phyloP scores from a whole-genome alignment of 2,329 filamentous ascomycete genomes.

The Plectosphaerella sp. region DNA sequence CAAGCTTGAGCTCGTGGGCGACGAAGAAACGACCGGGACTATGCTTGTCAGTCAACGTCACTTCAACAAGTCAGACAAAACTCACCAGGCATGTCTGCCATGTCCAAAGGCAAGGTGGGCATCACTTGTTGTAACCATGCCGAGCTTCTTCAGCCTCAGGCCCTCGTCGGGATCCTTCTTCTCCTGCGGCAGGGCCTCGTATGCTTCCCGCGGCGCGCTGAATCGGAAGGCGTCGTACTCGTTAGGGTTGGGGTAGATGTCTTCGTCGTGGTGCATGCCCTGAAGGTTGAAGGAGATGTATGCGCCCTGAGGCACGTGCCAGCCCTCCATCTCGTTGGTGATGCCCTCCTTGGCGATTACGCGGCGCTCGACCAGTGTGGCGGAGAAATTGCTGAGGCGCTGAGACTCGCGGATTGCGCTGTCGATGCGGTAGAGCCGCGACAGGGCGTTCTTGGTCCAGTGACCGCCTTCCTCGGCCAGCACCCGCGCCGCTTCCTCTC shows the following conservation, averaged over 20 bases:
- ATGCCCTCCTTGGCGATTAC: slow-evolving; percentile 33
- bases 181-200: slow-evolving; percentile 20
- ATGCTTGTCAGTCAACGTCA: neutral
- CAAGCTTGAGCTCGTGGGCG: slow-evolving; percentile 50
- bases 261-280: slow-evolving; percentile 40
- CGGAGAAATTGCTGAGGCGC: slow-evolving; percentile 40
- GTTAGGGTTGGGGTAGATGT: slow-evolving; percentile 34
- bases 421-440: slow-evolving; percentile 39
- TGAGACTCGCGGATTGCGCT: slow-evolving; percentile 50
- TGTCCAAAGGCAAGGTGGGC: slow-evolving; percentile 51
- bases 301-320: slow-evolving; percentile 38
- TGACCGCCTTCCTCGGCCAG: slow-evolving; percentile 25
- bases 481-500: slow-evolving; percentile 34
- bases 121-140: slow-evolving; percentile 50
- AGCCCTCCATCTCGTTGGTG: slow-evolving; percentile 33
- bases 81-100: slow-evolving; percentile 46
- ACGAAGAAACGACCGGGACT: slow-evolving; percentile 54
- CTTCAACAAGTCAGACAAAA: slow-evolving; percentile 6
- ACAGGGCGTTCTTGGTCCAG: slow-evolving; percentile 43
- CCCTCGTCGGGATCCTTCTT: slow-evolving; percentile 23
- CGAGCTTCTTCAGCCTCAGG: slow-evolving; percentile 32
- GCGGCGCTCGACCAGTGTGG: slow-evolving; percentile 40
- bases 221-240: slow-evolving; percentile 47
- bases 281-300: slow-evolving; percentile 38
- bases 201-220: slow-evolving; percentile 33